Base-by-base conservation (phyloP, 1,139 yeast genomes). In the Sugiyamaella xylanicola region DNA sequence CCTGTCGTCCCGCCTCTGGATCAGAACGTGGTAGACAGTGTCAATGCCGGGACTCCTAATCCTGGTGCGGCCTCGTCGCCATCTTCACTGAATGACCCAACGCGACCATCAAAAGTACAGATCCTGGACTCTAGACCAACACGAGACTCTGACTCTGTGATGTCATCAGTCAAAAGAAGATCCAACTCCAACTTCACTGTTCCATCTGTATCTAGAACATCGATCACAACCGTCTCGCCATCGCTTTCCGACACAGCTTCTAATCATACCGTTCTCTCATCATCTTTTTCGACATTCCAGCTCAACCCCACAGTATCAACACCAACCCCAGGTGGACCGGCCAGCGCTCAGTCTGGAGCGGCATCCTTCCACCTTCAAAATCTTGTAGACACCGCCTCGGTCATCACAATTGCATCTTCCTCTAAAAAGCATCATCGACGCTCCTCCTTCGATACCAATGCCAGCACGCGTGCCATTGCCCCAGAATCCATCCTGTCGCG, bases 371-470 rank as follows among this genome's bases (percentile, higher is more conserved):
- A 50, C 19, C 41, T 54, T 16, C 57, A 54, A 35, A 42, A 44
- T 17, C 45, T 48, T 17, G 51, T 62, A 36, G 75, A 72, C 59
- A 65, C 66, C 4, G 75, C 76, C 17, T 69, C 73, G 13, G 73
- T 72, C 32, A 63, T 72, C 56, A 72, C 76, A 4, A 65, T 72
- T 39, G 76, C 76, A 17, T 68, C 73, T 20, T 71, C 74, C 21
- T 70, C 75, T 20, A 55, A 55, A 37, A 70, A 70, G 56, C 69
- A 71, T 51, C 67, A 65, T 29, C 63, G 72, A 16, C 62, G 75
- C 42, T 62, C 70, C 36, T 70, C 74, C 8, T 64, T 72, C 40
- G 76, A 72, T 57, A 72, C 75, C 17, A 72, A 72, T 59, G 75
- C 75, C n/a, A 66, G 72, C 20, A 72, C 72, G 7, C 63, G 68